These are phyloP conservation scores for Magnolia officinalis DNA, from an alignment of 164 flowering plant species.

Conservation along the genomic window DNA sequence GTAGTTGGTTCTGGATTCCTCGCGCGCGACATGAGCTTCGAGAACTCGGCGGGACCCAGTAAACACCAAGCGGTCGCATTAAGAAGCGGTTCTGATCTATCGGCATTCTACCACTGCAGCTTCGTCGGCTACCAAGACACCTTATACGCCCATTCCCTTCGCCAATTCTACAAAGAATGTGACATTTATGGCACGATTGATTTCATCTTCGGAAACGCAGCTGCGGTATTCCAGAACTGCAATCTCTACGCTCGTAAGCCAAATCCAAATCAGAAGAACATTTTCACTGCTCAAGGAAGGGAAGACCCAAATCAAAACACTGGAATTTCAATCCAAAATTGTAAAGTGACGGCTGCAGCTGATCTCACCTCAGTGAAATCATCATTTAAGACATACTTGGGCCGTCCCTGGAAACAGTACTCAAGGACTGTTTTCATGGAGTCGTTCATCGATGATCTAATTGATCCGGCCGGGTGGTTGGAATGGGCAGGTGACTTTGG, in stretches of 20 bases:
- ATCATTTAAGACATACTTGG: slow-evolving; percentile 48
- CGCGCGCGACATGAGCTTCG: slow-evolving; percentile 49
- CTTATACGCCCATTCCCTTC: slow-evolving; percentile 50
- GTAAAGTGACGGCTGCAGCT: slow-evolving; percentile 59
- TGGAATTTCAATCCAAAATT: slow-evolving; percentile 56
- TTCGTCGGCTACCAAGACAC: slow-evolving; percentile 68
- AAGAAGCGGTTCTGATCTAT: slow-evolving; percentile 43
- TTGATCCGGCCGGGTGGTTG: slow-evolving; percentile 73
- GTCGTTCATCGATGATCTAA: slow-evolving; percentile 41
- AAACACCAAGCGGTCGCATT: slow-evolving; percentile 71
- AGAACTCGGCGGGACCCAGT: slow-evolving; percentile 57
- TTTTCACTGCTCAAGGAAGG: slow-evolving; percentile 83
- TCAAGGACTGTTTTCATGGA: slow-evolving; percentile 62
- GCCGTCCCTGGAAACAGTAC: slow-evolving; percentile 81
- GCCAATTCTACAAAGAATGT: slow-evolving; percentile 60
- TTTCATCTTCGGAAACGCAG: slow-evolving; percentile 66
- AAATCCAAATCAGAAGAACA: slow-evolving; percentile 43
- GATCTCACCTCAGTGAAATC: slow-evolving; percentile 52
- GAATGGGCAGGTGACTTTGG: slow-evolving; percentile 72
- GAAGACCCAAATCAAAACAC: slow-evolving; percentile 81
- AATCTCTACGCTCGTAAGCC: slow-evolving; percentile 52
- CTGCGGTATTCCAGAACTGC: slow-evolving; percentile 48
- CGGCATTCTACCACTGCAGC: slow-evolving; percentile 57
- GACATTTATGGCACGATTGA: slow-evolving; percentile 61
- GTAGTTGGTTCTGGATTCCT: slow-evolving; percentile 49